Evolutionary conservation across 306 rosid species (phyloP).

Genomic region (Mimosa pudica): DNA sequence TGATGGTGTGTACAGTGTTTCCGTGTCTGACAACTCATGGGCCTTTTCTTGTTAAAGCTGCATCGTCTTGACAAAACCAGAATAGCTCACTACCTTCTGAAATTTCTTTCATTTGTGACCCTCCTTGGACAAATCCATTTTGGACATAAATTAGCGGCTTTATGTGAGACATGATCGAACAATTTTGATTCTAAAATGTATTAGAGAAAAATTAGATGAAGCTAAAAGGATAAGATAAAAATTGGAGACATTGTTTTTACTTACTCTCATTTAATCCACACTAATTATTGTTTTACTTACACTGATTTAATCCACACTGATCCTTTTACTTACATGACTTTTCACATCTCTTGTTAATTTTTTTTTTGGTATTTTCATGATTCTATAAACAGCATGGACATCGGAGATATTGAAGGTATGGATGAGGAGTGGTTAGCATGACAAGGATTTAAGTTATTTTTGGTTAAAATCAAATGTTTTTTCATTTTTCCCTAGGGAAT

Average conservation of each 20-base stretch:
- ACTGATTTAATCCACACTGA: not conserved
- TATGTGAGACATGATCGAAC: not conserved
- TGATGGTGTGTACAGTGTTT: constrained; percentile 18
- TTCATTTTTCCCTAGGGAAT: constrained; percentile 15
- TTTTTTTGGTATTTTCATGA: constrained; percentile 8
- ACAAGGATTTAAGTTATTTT: constrained; percentile 44
- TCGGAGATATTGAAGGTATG: constrained; percentile 65
- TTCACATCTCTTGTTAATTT: not conserved
- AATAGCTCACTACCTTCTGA: not conserved
- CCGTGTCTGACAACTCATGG: constrained; percentile 33
- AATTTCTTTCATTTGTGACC: not conserved
- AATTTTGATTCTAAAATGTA: too few species aligned
- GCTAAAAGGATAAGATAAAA: not conserved
- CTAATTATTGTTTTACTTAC: not conserved
- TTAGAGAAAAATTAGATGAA: not conserved
- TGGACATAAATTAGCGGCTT: not conserved
- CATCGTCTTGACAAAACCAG: constrained; percentile 33
- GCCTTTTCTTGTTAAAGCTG: constrained; percentile 23
- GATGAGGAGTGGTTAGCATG: constrained; percentile 66
- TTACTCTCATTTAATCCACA: not conserved
- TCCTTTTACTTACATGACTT: not conserved
- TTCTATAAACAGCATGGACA: constrained; percentile 53
- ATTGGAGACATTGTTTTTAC: not conserved
- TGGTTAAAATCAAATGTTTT: constrained; percentile 43
- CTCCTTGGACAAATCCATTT: not conserved